Base-by-base conservation (phyloP, 2,329 filamentous ascomycete species). In the Lecanosticta acicola region DNA sequence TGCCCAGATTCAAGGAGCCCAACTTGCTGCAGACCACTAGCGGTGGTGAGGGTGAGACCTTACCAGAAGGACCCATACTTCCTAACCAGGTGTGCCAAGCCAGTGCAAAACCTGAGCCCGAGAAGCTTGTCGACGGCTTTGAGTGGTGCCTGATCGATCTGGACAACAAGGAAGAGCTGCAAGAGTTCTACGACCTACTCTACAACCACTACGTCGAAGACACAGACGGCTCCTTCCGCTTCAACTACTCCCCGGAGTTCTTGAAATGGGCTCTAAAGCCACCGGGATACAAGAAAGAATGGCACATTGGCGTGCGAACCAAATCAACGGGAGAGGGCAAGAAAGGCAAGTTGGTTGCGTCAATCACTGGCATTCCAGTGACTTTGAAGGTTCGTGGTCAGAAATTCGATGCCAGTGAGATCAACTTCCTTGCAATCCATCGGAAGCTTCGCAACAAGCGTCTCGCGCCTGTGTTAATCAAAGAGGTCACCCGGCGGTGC, bases 391-490 rank as follows among this genome's bases (percentile, higher is more conserved):
- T 98, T 35, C 85, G 90, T 53, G 75, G 84, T 49, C 85, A 85
- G 49, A 71, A 79, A 46, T 71, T 98, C 49, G 79, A 82, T 52
- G 84, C 86, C 57, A 89, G 87, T 39, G 93, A 98, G 68, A 93
- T 98, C 70, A 98, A 98, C 74, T 98, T 97, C 71, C 83, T 98
- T 56, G 94, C 90, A 63, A 84, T 98, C 45, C 93, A 98, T 76
- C 97, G 97, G 76, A 97, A 97, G 71, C 81, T 98, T 24, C 87
- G 93, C 41, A 82, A 86, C 47, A 96, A 97, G 74, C 84, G 93
- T 43, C 80, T 98, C 35, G 83, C 93, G 0, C 93, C 93, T 0
- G 85, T 97, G 1, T 80, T 98, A 43, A 98, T 98, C 74, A 96
- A 96, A 69, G 93, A 98, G 67, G 88, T 98, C 59, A 98, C 93